A percentile compares a stretch with the other conserved stretches of the same genome.
phyloP scores from a whole-genome alignment of 2,329 filamentous ascomycete genomes.

The Calonectria pauciramosa region DNA sequence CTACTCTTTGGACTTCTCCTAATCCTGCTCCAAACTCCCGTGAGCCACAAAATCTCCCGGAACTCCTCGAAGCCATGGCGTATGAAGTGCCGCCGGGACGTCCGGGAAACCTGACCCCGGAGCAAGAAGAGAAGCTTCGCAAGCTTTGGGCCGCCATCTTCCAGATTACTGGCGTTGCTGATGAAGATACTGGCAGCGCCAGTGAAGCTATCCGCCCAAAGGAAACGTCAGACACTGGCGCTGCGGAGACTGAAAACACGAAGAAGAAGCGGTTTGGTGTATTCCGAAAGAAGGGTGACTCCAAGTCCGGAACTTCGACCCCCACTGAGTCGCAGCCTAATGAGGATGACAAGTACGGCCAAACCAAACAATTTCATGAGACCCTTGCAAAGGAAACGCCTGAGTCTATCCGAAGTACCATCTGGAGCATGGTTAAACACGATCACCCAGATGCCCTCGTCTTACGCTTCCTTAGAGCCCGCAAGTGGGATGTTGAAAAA shows the following conservation, averaged over 20 bases:
- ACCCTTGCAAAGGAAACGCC: conserved; percentile 83
- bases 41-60: conserved; percentile 24
- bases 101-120: conserved; percentile 87
- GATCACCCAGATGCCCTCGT: conserved; percentile 84
- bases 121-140: conserved; percentile 89
- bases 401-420: conserved; percentile 82
- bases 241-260: conserved; percentile 66
- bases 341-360: conserved; percentile 91
- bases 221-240: conserved; percentile 38
- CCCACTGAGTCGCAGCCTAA: conserved; percentile 58
- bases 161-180: conserved; percentile 77
- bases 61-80: conserved; percentile 53
- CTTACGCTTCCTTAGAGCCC: conserved; percentile 57
- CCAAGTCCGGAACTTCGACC: conserved; percentile 52
- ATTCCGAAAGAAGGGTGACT: conserved; percentile 74
- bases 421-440: conserved; percentile 96
- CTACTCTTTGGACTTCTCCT: conserved; percentile 33
- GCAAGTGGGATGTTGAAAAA: conserved; percentile 57
- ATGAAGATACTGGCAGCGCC: conserved; percentile 42
- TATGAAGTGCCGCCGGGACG: conserved; percentile 74
- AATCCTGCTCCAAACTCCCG: background rate
- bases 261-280: conserved; percentile 82
- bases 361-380: conserved; percentile 87
- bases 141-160: conserved; percentile 87
- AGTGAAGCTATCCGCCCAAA: conserved; percentile 35